These are phyloP conservation scores for Staphylotrichum longicolle DNA, from an alignment of 495 filamentous ascomycete genomes.

Conservation along the genomic window DNA sequence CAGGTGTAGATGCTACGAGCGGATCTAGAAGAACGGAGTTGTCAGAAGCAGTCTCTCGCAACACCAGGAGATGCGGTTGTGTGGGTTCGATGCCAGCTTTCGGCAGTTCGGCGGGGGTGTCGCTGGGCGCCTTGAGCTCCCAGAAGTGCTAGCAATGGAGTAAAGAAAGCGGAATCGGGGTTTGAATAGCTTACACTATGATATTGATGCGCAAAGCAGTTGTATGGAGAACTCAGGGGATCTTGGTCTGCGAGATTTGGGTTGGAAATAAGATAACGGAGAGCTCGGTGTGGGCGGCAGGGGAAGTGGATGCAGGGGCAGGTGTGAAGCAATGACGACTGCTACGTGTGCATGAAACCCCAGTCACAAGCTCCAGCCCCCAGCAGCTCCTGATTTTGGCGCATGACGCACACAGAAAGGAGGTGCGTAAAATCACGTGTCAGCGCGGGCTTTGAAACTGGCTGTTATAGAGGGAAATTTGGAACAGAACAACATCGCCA, in stretches of 20 bases:
- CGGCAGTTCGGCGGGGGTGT: constrained; percentile 14
- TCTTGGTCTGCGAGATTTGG: constrained; percentile 3
- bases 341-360: constrained; percentile 37
- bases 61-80: not conserved
- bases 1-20: not conserved
- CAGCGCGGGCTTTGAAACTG: no score
- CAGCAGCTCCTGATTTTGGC: constrained; percentile 16
- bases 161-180: not conserved
- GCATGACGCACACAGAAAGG: constrained; percentile 19
- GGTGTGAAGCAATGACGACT: constrained; percentile 31
- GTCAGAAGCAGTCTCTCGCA: not conserved
- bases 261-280: constrained; percentile 8
- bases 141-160: not conserved
- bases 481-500: not conserved
- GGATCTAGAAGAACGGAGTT: not conserved
- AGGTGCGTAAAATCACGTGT: constrained; percentile 21
- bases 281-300: constrained; percentile 11
- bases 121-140: not conserved
- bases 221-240: no score
- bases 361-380: constrained; percentile 31
- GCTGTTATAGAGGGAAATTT: no score
- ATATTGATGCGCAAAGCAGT: not conserved
- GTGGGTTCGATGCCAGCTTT: not conserved
- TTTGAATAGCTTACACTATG: not conserved
- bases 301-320: constrained; percentile 16